Evolutionary conservation across 768 basidiomycete species (phyloP).

Genomic region (Galerina sulciceps): DNA sequence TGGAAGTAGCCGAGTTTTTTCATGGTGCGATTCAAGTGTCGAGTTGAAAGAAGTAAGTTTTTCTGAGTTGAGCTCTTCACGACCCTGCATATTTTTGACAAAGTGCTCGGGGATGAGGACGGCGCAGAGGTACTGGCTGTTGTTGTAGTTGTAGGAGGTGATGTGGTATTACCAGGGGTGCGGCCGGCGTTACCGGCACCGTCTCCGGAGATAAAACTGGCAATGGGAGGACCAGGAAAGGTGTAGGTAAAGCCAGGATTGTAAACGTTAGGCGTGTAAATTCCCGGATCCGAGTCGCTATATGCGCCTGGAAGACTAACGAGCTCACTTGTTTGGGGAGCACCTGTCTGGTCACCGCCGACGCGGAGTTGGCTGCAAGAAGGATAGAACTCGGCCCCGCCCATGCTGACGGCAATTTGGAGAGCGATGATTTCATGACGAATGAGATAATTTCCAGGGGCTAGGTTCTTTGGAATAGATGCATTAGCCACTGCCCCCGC

Average conservation of each 20-base stretch:
- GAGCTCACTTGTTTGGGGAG: slow-evolving; percentile 49
- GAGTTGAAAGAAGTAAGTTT: slow-evolving; percentile 19
- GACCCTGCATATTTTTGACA: slow-evolving; percentile 18
- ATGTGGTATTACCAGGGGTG: background rate
- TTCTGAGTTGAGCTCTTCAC: slow-evolving; percentile 15
- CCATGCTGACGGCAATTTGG: slow-evolving; percentile 56
- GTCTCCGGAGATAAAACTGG: slow-evolving; percentile 36
- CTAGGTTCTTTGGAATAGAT: slow-evolving; percentile 54
- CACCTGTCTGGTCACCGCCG: slow-evolving; percentile 55
- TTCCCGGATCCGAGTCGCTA: slow-evolving; percentile 69
- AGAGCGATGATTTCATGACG: slow-evolving; percentile 84
- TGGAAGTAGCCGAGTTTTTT: slow-evolving; percentile 27
- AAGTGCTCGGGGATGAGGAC: background rate
- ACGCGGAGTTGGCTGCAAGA: slow-evolving; percentile 66
- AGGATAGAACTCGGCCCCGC: slow-evolving; percentile 84
- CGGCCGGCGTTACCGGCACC: background rate
- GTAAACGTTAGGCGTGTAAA: slow-evolving; percentile 53
- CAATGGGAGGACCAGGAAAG: slow-evolving; percentile 59
- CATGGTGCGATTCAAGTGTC: slow-evolving; percentile 37
- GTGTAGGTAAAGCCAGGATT: slow-evolving; percentile 33
- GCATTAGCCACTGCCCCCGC: slow-evolving; percentile 42
- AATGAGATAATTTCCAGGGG: slow-evolving; percentile 73
- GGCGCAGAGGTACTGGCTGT: slow-evolving; percentile 2
- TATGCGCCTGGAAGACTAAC: slow-evolving; percentile 79
- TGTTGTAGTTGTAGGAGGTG: background rate